Conservation (phyloP, 345 rosid genomes). For the Salix viminalis region DNA sequence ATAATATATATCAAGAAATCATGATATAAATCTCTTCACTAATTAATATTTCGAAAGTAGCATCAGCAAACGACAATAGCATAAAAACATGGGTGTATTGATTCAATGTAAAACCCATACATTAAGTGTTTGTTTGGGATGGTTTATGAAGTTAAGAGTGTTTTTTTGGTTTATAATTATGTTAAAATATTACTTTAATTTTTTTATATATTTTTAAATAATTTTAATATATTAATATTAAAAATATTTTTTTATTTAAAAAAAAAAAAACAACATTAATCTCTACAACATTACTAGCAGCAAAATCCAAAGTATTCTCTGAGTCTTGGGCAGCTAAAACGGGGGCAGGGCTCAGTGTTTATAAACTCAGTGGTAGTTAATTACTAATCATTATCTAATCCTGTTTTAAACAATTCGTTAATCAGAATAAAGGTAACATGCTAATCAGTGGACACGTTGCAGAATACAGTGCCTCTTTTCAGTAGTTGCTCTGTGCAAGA, state of each 20-base stretch:
- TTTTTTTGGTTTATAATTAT: too few species aligned
- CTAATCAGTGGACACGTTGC: conserved; percentile 12
- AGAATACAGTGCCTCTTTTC: conserved; percentile 16
- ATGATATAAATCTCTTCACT: too few species aligned
- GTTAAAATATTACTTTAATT: too few species aligned
- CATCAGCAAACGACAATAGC: not conserved
- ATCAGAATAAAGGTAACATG: conserved; percentile 16
- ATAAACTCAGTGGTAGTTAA: not conserved
- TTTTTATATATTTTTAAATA: too few species aligned
- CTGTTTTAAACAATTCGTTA: not conserved
- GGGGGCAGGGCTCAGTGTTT: conserved; percentile 13
- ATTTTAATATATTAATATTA: too few species aligned
- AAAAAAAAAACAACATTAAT: too few species aligned
- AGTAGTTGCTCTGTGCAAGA: conserved; percentile 30
- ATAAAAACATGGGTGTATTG: not conserved
- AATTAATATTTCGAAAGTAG: not conserved
- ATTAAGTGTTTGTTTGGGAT: not conserved
- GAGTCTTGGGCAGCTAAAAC: conserved; percentile 27
- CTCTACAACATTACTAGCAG: not conserved
- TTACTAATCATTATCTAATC: conserved; percentile 4
- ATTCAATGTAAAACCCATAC: not conserved
- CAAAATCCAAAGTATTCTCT: conserved; percentile 39
- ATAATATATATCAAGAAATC: too few species aligned
- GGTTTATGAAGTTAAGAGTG: too few species aligned
- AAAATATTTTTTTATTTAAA: too few species aligned